Conservation (phyloP, 2,329 filamentous ascomycete genomes). For the Microdochium trichocladiopsis region DNA sequence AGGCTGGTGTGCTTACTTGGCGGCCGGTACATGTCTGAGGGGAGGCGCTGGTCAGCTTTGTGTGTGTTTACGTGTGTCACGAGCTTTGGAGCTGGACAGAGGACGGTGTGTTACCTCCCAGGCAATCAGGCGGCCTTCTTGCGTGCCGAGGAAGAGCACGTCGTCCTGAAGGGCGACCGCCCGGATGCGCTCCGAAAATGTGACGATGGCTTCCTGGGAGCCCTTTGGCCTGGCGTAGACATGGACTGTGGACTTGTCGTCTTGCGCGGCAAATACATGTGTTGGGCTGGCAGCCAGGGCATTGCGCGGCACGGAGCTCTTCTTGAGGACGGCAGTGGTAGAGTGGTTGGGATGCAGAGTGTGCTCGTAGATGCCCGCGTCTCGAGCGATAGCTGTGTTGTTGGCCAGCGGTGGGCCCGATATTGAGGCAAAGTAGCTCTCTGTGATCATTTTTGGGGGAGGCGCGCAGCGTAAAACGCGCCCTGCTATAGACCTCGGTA, state of each 20-base stretch:
- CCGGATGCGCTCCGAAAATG: constrained; percentile 80
- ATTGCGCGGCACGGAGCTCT: constrained; percentile 74
- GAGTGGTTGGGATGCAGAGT: constrained; percentile 70
- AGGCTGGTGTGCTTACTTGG: constrained; percentile 66
- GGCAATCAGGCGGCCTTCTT: constrained; percentile 76
- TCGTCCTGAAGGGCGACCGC: constrained; percentile 67
- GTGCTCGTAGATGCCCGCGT: constrained; percentile 83
- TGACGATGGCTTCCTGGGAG: constrained; percentile 81
- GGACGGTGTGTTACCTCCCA: constrained; percentile 99
- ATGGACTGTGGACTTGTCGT: constrained; percentile 86
- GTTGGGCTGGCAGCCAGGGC: constrained; percentile 72
- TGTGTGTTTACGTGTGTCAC: background rate
- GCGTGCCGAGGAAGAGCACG: constrained; percentile 73
- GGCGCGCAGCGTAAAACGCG: background rate
- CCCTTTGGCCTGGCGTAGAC: constrained; percentile 81
- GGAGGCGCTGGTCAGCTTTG: constrained; percentile 1
- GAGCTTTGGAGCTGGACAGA: too few relatives aligned
- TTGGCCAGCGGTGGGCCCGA: constrained; percentile 50
- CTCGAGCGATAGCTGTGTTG: constrained; percentile 61
- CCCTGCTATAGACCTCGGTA: too few relatives aligned
- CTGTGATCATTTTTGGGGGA: constrained; percentile 41
- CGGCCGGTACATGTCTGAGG: constrained; percentile 65
- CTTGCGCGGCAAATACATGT: constrained; percentile 87
- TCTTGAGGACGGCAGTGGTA: constrained; percentile 81
- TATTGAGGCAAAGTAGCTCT: constrained; percentile 53